Evolutionary conservation across 2,329 filamentous ascomycete genomes (phyloP).

Genomic region (Penicillium sp.): DNA sequence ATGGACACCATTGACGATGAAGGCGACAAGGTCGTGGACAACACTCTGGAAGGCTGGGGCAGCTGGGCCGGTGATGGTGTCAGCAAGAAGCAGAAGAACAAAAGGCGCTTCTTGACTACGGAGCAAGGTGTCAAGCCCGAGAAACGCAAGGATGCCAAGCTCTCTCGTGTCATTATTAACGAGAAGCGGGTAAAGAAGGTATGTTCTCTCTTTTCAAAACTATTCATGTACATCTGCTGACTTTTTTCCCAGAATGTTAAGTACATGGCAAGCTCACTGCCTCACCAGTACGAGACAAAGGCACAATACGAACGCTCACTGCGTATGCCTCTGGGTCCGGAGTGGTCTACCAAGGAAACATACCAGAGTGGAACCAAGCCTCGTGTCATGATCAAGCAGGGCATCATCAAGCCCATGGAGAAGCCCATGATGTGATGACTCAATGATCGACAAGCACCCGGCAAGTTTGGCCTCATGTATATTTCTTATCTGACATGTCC

Average conservation of each 20-base stretch:
- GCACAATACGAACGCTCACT: constrained; percentile 90
- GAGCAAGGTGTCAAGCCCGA: constrained; percentile 71
- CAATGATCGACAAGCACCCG: background rate
- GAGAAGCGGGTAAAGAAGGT: constrained; percentile 90
- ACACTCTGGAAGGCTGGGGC: constrained; percentile 92
- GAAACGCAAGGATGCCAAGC: constrained; percentile 77
- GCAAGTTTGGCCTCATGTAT: constrained; percentile 2
- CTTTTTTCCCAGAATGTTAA: constrained; percentile 66
- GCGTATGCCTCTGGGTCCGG: constrained; percentile 82
- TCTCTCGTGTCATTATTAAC: constrained; percentile 85
- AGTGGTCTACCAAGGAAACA: constrained; percentile 95
- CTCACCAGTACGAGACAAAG: constrained; percentile 83
- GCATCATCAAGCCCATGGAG: constrained; percentile 82
- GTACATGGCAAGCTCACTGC: constrained; percentile 80
- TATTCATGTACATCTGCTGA: constrained; percentile 6
- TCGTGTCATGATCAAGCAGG: constrained; percentile 85
- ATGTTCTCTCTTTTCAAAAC: constrained; percentile 24
- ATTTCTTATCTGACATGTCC: constrained; percentile 6
- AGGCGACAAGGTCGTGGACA: constrained; percentile 78
- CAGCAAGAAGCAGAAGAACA: constrained; percentile 63
- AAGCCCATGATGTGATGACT: constrained; percentile 62
- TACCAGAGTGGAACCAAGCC: constrained; percentile 91
- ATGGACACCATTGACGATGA: constrained; percentile 69
- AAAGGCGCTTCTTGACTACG: constrained; percentile 53
- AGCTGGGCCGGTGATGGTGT: constrained; percentile 85